These are phyloP conservation scores for Coccomyxa sp. DNA, from an alignment of 139 green algal species.

Conservation along the genomic window DNA sequence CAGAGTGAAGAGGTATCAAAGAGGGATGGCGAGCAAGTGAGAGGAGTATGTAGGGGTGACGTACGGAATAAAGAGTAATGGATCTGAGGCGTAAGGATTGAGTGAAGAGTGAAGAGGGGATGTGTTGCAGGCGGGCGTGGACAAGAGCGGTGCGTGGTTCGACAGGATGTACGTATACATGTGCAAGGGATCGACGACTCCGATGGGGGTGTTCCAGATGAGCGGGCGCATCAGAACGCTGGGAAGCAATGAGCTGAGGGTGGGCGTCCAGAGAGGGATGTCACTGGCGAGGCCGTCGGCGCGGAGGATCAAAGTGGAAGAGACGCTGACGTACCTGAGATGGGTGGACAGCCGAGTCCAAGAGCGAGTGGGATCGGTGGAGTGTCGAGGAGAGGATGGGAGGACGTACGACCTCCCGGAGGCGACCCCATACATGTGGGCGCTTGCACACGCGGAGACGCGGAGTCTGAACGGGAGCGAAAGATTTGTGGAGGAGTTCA, in stretches of 20 bases:
- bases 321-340: neutral
- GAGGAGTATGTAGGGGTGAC: neutral
- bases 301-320: neutral
- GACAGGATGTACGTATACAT: conserved; percentile 1
- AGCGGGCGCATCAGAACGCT: neutral
- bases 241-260: neutral
- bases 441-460: neutral
- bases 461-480: neutral
- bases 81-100: neutral
- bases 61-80: neutral
- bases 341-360: neutral
- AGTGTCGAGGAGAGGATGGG: neutral
- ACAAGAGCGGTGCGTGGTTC: neutral
- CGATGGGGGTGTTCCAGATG: neutral
- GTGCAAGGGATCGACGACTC: neutral
- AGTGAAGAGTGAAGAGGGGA: neutral
- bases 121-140: neutral
- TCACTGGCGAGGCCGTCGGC: neutral
- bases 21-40: neutral
- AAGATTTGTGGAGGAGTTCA: conserved; percentile 1
- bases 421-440: neutral
- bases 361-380: neutral
- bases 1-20: neutral
- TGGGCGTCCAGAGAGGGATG: neutral
- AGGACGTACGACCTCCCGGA: neutral